Percentiles rank a stretch among this genome's conserved stretches.
Evolutionary conservation across 1,284 basidiomycete species (phyloP).

Genomic region (Cutaneotrichosporon spelunceum): DNA sequence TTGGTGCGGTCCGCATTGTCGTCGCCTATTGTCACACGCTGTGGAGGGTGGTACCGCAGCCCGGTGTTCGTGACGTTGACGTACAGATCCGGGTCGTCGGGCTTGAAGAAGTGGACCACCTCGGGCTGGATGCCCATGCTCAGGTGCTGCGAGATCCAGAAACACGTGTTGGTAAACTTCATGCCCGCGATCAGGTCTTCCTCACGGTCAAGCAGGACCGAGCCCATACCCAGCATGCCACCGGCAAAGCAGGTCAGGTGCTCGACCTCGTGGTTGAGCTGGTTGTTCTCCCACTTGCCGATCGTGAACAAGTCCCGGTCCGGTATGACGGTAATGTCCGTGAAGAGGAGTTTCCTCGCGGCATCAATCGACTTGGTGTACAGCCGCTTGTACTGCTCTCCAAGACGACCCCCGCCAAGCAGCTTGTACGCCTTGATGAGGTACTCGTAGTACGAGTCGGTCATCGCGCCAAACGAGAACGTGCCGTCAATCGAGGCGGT

Average conservation of each 20-base stretch:
- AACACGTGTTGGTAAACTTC: slow-evolving; percentile 55
- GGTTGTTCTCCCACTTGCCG: slow-evolving; percentile 38
- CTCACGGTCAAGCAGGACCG: slow-evolving; percentile 52
- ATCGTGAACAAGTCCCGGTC: slow-evolving; percentile 49
- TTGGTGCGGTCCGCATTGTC: slow-evolving; percentile 21
- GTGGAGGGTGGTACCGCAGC: slow-evolving; percentile 25
- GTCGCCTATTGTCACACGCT: slow-evolving; percentile 14
- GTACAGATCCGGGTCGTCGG: slow-evolving; percentile 31
- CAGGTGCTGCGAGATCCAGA: slow-evolving; percentile 54
- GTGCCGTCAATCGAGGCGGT: slow-evolving; percentile 28
- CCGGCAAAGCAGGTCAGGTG: slow-evolving; percentile 57
- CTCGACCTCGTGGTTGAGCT: slow-evolving; percentile 37
- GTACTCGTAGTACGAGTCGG: slow-evolving; percentile 58
- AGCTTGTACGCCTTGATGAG: slow-evolving; percentile 57
- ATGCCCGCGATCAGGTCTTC: slow-evolving; percentile 52
- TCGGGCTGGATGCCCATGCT: slow-evolving; percentile 53
- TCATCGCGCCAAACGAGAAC: slow-evolving; percentile 54
- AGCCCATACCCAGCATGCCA: slow-evolving; percentile 58
- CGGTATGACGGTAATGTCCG: slow-evolving; percentile 51
- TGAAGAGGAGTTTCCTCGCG: slow-evolving; percentile 51
- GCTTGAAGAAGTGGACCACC: slow-evolving; percentile 43
- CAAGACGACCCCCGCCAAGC: slow-evolving; percentile 45
- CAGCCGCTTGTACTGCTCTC: slow-evolving; percentile 54
- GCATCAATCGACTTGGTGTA: slow-evolving; percentile 54
- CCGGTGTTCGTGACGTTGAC: slow-evolving; percentile 33